Evolutionary conservation across 2,329 filamentous ascomycete species (phyloP), one percentile per base, ranked within the genome.

Genomic region (Sporothrix dimorphospora): DNA sequence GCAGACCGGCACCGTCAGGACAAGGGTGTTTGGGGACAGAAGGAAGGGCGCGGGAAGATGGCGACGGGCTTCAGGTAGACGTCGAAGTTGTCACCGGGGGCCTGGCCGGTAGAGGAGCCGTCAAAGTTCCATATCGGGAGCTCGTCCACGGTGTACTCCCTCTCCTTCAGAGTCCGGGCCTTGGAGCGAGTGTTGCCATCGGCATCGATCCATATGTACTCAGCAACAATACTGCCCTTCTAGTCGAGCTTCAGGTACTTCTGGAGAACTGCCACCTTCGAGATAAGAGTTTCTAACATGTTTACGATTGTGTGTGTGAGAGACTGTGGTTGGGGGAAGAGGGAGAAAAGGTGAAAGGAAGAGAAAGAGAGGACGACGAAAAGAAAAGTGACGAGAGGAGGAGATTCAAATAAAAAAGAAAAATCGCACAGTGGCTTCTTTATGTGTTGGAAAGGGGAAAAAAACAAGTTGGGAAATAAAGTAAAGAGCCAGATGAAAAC

Each of bases 171-270:
- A 9, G 75, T 76, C 89, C 94, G 97, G 81, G 92, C 95, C 88
- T 98, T 99, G 82, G 94, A 97, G 79, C 96, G 94, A 78, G 93
- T 88, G 79, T 92, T 91, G 81, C 94, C 94, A 76, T 85, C 84
- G 76, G 92, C 87, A 81, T 98, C 94, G 82, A 98, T 92, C 95
- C 95, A 98, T 74, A 77, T 74, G 74, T 77, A 77, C 77, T 84
- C 74, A 19, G 94, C 95, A 84, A 97, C 96, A 81, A 97, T 87
- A 78, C 85, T 86, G 82, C 94, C 94, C 83, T 92, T 93, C 87
- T 98, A 95, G 82, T 94, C 91, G 79, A 98, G 92, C 80, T 87
- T 87, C 85, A 96, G 90, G 88, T 95, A 98, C 85, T 98, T 98
- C 83, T 91, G 86, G 83, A 98, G 90, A 63, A 63, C 38, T 42